These are phyloP conservation scores for Chlorella sp. DNA, from an alignment of 139 green algal genomes.

Conservation along the genomic window DNA sequence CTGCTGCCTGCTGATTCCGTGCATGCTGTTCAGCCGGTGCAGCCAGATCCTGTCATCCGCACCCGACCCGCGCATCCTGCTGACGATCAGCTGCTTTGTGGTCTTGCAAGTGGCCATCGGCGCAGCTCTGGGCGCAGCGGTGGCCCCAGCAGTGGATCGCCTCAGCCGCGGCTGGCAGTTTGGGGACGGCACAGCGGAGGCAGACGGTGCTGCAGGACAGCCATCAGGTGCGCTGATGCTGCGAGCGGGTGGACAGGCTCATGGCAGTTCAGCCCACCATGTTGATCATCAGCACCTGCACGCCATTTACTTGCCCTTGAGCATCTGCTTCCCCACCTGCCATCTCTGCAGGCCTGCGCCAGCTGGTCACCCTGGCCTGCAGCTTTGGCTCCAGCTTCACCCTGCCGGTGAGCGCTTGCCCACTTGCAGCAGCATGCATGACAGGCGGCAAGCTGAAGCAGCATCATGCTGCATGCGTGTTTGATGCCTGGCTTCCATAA, in stretches of 20 bases:
- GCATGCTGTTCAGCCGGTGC: slow-evolving; percentile 67
- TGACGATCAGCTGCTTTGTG: background rate
- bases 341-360: slow-evolving; percentile 33
- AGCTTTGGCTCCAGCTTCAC: slow-evolving; percentile 74
- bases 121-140: background rate
- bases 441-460: too few species aligned
- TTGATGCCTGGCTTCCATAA: too few species aligned
- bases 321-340: background rate
- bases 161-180: background rate
- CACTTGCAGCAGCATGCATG: too few species aligned
- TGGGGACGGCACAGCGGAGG: background rate
- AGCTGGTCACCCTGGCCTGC: slow-evolving; percentile 55
- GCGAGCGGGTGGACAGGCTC: too few species aligned
- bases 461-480: too few species aligned
- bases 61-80: slow-evolving; percentile 21
- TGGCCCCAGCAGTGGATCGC: slow-evolving; percentile 26
- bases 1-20: slow-evolving; percentile 66
- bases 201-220: background rate
- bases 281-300: too few species aligned
- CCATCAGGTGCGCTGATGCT: background rate
- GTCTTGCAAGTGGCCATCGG: slow-evolving; percentile 16
- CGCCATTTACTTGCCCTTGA: too few species aligned
- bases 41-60: slow-evolving; percentile 41
- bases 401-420: slow-evolving; percentile 39
- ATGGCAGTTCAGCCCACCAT: too few species aligned